These are phyloP conservation scores for Lachnellula cervina DNA, from an alignment of 2,329 filamentous ascomycete species.

Conservation along the genomic window DNA sequence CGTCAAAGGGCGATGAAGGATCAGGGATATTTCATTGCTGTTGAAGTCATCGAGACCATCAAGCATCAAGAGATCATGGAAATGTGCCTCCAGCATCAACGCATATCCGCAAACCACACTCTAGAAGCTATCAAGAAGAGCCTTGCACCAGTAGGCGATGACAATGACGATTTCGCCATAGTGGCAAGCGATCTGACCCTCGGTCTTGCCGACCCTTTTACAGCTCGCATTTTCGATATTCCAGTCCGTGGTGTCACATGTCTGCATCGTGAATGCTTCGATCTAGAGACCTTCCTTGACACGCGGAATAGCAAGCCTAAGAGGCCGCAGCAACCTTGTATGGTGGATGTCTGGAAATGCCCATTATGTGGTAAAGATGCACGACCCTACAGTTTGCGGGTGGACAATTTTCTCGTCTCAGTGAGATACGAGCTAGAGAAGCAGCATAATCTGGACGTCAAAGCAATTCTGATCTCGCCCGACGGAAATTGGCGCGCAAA, in stretches of 20 bases:
- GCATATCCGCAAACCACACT: constrained; percentile 45
- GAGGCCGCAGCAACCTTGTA: constrained; percentile 46
- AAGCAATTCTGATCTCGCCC: constrained; percentile 57
- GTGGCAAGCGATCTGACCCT: constrained; percentile 54
- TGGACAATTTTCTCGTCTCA: constrained; percentile 68
- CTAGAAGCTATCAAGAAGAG: constrained; percentile 51
- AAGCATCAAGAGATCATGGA: constrained; percentile 40
- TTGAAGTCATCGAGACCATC: constrained; percentile 65
- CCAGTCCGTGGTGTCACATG: constrained; percentile 70
- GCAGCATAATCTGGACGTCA: constrained; percentile 44
- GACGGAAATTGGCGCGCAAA: constrained; percentile 63
- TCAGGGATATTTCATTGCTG: constrained; percentile 55
- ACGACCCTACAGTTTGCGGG: constrained; percentile 62
- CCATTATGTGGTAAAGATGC: constrained; percentile 78
- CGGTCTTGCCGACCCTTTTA: constrained; percentile 64
- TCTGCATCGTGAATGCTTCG: constrained; percentile 81
- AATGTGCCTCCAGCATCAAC: constrained; percentile 34
- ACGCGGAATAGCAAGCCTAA: constrained; percentile 50
- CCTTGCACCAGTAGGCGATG: constrained; percentile 36
- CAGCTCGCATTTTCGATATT: constrained; percentile 55
- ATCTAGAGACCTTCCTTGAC: constrained; percentile 74
- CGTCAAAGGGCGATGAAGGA: constrained; percentile 31
- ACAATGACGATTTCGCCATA: constrained; percentile 62
- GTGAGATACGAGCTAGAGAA: constrained; percentile 53
- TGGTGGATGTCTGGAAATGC: constrained; percentile 75